Conservation (phyloP, 495 filamentous ascomycete species). For the Penicillium ochrochloron region DNA sequence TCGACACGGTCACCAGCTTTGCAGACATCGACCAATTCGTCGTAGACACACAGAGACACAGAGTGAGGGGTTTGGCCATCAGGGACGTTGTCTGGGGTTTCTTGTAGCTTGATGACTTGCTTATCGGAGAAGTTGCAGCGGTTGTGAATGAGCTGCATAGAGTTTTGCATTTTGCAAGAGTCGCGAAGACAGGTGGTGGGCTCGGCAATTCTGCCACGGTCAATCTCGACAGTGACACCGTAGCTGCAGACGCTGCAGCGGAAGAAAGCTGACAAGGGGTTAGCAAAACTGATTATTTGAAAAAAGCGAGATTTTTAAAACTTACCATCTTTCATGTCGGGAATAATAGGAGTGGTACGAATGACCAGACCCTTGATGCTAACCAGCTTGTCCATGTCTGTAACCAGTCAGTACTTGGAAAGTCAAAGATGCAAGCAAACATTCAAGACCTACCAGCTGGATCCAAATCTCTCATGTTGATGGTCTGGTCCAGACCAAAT, state of each 20-base stretch:
- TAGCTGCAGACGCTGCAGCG: slow-evolving; percentile 91
- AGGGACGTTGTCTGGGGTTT: slow-evolving; percentile 92
- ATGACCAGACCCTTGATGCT: slow-evolving; percentile 97
- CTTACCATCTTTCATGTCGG: slow-evolving; percentile 90
- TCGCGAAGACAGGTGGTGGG: slow-evolving; percentile 86
- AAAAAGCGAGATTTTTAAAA: not conserved
- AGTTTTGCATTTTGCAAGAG: slow-evolving; percentile 84
- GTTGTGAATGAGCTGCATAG: slow-evolving; percentile 98
- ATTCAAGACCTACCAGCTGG: slow-evolving; percentile 63
- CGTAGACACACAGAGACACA: slow-evolving; percentile 93
- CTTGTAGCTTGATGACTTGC: slow-evolving; percentile 98
- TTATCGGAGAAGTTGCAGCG: slow-evolving; percentile 94
- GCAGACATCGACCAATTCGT: slow-evolving; percentile 95
- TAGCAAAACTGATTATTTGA: not conserved
- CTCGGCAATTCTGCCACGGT: slow-evolving; percentile 94
- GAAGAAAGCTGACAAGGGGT: slow-evolving; percentile 72
- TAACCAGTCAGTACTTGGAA: not conserved
- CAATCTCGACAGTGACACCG: slow-evolving; percentile 85
- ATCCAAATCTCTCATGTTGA: slow-evolving; percentile 95
- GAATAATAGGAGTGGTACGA: slow-evolving; percentile 92
- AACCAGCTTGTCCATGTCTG: slow-evolving; percentile 94
- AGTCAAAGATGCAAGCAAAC: not conserved
- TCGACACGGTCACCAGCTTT: slow-evolving; percentile 97
- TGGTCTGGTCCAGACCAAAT: slow-evolving; percentile 82
- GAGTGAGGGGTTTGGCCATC: slow-evolving; percentile 97